Evolutionary conservation across 805 yeast genomes (phyloP), one percentile per base, ranked within the genome.

Genomic region (Dipodascopsis tothii): DNA sequence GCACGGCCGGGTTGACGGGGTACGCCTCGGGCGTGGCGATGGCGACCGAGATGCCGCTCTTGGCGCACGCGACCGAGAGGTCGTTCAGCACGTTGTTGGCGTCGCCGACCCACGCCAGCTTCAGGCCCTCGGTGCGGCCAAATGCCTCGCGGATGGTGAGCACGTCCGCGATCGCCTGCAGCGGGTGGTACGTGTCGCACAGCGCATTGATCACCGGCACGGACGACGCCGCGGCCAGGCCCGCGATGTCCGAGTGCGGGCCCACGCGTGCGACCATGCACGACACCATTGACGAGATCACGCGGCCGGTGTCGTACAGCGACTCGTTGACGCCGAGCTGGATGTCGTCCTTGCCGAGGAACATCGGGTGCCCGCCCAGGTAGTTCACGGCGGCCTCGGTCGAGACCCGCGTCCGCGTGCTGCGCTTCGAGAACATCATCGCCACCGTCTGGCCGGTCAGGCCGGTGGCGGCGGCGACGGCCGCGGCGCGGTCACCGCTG

Each of bases 261-360:
- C 85, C 80, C 17, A 92, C 98, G 60, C 98, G 79, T n/a, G 97
- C 98, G 68, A 92, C 88, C 4, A 92, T 78, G 51, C 95, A 82
- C n/a, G 95, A 81, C 1, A 94, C 84, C 98, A 92, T 92, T 1
- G 96, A 87, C 11, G 95, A 83, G 3, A 92, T 75, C 28, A 92
- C 95, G 53, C 77, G 79, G 16, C 95, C 74, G 1, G 96, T 83
- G 63, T 92, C 98, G 57, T 83, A 82, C 46, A 86, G 67, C 0
- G 92, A 74, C 69, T 92, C 98, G 60, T 92, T 92, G 35, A 53
- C 95, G 35, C 98, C 98, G 44, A 92, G 70, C 65, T 92, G 98
- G 60, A 92, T 92, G 57, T 92, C 98, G 55, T 88, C 96, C 56
- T 83, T 86, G 40, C 98, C 97, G 54, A 92, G 71, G 59, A 92